phyloP scores from a whole-genome alignment of 257 asterid genomes.

The Perilla frutescens region DNA sequence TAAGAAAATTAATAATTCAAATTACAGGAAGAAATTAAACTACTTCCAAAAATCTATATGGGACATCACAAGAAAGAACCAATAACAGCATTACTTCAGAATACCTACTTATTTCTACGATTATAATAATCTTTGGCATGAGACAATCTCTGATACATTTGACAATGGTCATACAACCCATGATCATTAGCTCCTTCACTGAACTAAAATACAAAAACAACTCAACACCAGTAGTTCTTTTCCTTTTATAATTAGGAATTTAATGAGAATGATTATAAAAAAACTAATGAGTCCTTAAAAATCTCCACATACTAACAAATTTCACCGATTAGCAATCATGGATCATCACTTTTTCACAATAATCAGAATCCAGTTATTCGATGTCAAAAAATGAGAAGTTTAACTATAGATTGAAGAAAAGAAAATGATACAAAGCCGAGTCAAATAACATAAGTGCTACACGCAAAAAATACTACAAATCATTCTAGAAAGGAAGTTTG shows the following conservation, averaged over 20 bases:
- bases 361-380: constrained; percentile 11
- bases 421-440: constrained; percentile 27
- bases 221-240: constrained; percentile 8
- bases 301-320: background rate
- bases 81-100: background rate
- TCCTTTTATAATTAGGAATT: background rate
- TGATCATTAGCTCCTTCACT: background rate
- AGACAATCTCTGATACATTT: background rate
- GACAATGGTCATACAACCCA: constrained; percentile 15
- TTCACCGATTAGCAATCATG: background rate
- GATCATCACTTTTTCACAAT: constrained; percentile 3
- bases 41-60: background rate
- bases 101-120: constrained; percentile 2
- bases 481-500: constrained; percentile 7
- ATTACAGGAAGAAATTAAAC: background rate
- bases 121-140: background rate
- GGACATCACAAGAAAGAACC: constrained; percentile 21
- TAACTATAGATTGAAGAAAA: constrained; percentile 1
- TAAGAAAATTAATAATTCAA: background rate
- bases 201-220: background rate
- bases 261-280: background rate
- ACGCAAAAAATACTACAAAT: constrained; percentile 16
- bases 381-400: constrained; percentile 8
- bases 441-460: constrained; percentile 1
- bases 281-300: constrained; percentile 14